Conservation (phyloP, 768 basidiomycete genomes). For the Xanthoconium stramineum region DNA sequence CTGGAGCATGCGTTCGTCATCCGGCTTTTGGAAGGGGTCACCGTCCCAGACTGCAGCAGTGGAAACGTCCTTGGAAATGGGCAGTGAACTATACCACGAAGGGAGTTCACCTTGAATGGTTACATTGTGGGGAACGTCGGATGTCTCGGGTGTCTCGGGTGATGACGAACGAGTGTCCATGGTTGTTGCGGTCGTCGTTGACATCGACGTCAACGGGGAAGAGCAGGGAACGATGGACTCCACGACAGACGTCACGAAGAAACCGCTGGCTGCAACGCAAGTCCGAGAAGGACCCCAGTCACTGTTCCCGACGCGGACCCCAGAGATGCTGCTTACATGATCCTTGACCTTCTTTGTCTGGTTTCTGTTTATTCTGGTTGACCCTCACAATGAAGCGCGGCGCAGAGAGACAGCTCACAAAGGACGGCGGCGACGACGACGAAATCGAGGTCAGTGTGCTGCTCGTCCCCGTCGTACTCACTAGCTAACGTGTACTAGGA, state of each 20-base stretch:
- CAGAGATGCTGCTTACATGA: constrained; percentile 18
- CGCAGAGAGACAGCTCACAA: constrained; percentile 69
- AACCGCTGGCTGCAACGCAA: neutral
- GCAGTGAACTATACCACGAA: constrained; percentile 56
- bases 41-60: constrained; percentile 43
- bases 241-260: neutral
- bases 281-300: constrained; percentile 3
- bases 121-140: constrained; percentile 50
- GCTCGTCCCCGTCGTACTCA: neutral
- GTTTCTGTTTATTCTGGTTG: neutral
- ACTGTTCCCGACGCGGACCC: constrained; percentile 9
- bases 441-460: constrained; percentile 31
- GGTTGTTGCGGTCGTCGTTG: constrained; percentile 51
- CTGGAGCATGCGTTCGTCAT: constrained; percentile 55
- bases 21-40: constrained; percentile 45
- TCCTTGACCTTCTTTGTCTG: constrained; percentile 11
- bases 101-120: constrained; percentile 48
- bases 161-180: constrained; percentile 68
- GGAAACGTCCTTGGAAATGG: constrained; percentile 40
- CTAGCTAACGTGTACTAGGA: constrained; percentile 35
- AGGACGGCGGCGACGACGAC: constrained; percentile 44
- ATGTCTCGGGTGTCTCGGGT: constrained; percentile 64
- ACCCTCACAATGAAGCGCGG: constrained; percentile 60
- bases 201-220: constrained; percentile 41
- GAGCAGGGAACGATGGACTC: constrained; percentile 6